Evolutionary conservation across 1,139 yeast genomes (phyloP).

Genomic region (Yamadazyma membranifaciens): DNA sequence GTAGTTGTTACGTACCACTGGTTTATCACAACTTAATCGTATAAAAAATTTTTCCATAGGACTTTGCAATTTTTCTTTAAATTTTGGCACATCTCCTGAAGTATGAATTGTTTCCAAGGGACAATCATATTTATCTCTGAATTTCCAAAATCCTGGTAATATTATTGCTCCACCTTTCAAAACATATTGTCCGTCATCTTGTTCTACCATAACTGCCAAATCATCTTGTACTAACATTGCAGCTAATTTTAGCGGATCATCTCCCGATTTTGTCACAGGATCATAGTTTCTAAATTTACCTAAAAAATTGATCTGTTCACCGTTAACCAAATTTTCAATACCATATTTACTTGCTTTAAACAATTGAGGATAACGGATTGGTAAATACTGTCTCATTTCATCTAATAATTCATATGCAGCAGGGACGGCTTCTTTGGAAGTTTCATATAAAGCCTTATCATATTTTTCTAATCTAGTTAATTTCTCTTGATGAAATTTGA

Average conservation of each 20-base stretch:
- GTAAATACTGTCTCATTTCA: slow-evolving; percentile 53
- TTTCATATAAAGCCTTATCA: slow-evolving; percentile 50
- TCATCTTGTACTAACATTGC: slow-evolving; percentile 66
- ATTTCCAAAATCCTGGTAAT: slow-evolving; percentile 66
- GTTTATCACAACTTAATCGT: slow-evolving; percentile 51
- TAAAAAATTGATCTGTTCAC: slow-evolving; percentile 34
- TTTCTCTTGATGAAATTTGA: slow-evolving; percentile 52
- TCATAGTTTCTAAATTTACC: slow-evolving; percentile 14
- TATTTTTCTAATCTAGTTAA: slow-evolving; percentile 44
- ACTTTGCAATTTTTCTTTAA: slow-evolving; percentile 51
- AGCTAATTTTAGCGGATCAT: slow-evolving; percentile 59
- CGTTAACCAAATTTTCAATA: slow-evolving; percentile 51
- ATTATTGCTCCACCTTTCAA: slow-evolving; percentile 61
- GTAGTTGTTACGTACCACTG: slow-evolving; percentile 65
- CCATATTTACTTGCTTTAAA: slow-evolving; percentile 47
- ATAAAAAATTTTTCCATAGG: slow-evolving; percentile 68
- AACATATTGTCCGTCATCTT: slow-evolving; percentile 52
- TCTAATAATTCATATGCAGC: slow-evolving; percentile 58
- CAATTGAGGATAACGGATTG: slow-evolving; percentile 56
- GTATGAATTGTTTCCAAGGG: slow-evolving; percentile 61
- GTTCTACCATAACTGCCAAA: slow-evolving; percentile 63
- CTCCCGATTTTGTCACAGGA: slow-evolving; percentile 15
- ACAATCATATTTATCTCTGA: slow-evolving; percentile 52
- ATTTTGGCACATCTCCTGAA: slow-evolving; percentile 66
- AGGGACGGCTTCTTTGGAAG: slow-evolving; percentile 49